phyloP scores from a whole-genome alignment of 2,329 filamentous ascomycete genomes.

The Myriosclerotinia duriaeana region DNA sequence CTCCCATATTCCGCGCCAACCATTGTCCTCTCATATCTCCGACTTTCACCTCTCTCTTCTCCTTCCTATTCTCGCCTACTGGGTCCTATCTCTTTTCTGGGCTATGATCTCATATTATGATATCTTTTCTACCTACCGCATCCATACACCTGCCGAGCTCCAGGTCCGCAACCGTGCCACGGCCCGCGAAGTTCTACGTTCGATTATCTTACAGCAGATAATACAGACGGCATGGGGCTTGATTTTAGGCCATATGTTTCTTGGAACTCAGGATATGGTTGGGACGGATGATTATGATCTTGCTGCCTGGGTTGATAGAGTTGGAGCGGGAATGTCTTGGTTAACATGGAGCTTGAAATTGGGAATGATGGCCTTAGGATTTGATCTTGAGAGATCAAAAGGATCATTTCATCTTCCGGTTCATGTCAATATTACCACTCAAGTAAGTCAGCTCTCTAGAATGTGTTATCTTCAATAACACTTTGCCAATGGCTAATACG shows the following conservation, averaged over 20 bases:
- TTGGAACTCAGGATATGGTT: slow-evolving; percentile 18
- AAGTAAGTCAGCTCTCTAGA: neutral
- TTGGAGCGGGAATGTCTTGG: neutral
- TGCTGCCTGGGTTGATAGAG: slow-evolving; percentile 1
- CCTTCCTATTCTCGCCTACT: slow-evolving; percentile 13
- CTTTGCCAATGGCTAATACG: neutral
- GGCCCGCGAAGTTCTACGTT: slow-evolving; percentile 61
- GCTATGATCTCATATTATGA: slow-evolving; percentile 10
- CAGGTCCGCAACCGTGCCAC: slow-evolving; percentile 80
- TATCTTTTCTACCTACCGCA: slow-evolving; percentile 13
- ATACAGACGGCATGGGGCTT: slow-evolving; percentile 8
- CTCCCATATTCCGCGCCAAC: slow-evolving; percentile 54
- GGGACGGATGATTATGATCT: slow-evolving; percentile 9
- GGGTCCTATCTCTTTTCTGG: slow-evolving; percentile 7
- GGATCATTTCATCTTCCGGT: slow-evolving; percentile 4
- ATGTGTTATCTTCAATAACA: neutral
- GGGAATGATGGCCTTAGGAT: neutral
- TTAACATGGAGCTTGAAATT: neutral
- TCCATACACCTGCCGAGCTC: slow-evolving; percentile 85
- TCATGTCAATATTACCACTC: neutral
- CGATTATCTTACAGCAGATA: slow-evolving; percentile 1
- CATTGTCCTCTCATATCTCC: slow-evolving; percentile 71
- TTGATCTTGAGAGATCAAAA: slow-evolving; percentile 7
- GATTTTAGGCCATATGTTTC: neutral
- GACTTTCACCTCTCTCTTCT: slow-evolving; percentile 72